phyloP scores from a whole-genome alignment of 371 early-diverging fungal genomes.

The Agmasoma carcini region DNA sequence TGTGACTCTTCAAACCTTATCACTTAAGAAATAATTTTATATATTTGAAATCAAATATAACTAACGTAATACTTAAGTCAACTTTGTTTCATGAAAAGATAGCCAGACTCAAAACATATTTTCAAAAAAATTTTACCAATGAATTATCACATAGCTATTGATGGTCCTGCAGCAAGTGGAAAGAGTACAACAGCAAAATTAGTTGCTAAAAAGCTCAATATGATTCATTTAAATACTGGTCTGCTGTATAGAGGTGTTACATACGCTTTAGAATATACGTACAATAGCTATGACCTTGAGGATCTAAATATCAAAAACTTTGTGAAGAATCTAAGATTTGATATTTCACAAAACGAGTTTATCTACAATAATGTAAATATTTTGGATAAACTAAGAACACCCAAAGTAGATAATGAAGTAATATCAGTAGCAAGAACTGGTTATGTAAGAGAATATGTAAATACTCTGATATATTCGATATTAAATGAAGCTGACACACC shows the following conservation, averaged over 20 bases:
- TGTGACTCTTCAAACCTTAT: too few relatives aligned
- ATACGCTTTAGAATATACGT: too few relatives aligned
- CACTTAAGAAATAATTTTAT: too few relatives aligned
- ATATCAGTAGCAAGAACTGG: slow-evolving; percentile 59
- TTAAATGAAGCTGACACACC: slow-evolving; percentile 55
- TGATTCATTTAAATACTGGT: slow-evolving; percentile 66
- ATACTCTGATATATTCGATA: slow-evolving; percentile 57
- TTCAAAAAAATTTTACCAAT: too few relatives aligned
- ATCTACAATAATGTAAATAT: slow-evolving; percentile 60
- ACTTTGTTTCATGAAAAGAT: too few relatives aligned
- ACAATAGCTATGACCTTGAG: neutral
- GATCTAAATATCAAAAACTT: slow-evolving; percentile 5
- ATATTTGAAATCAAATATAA: too few relatives aligned
- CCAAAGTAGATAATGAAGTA: slow-evolving; percentile 58
- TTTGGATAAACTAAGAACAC: slow-evolving; percentile 58
- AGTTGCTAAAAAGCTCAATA: slow-evolving; percentile 60
- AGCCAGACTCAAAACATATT: too few relatives aligned
- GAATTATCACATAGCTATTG: slow-evolving; percentile 79
- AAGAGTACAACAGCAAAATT: slow-evolving; percentile 67
- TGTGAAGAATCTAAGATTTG: slow-evolving; percentile 8
- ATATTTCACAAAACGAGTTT: slow-evolving; percentile 41
- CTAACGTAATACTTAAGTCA: too few relatives aligned
- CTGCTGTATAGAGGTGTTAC: slow-evolving; percentile 53
- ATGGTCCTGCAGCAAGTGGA: slow-evolving; percentile 76
- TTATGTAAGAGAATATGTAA: slow-evolving; percentile 57